Conservation (phyloP, 2,329 filamentous ascomycete genomes). For the Botrytis porri region DNA sequence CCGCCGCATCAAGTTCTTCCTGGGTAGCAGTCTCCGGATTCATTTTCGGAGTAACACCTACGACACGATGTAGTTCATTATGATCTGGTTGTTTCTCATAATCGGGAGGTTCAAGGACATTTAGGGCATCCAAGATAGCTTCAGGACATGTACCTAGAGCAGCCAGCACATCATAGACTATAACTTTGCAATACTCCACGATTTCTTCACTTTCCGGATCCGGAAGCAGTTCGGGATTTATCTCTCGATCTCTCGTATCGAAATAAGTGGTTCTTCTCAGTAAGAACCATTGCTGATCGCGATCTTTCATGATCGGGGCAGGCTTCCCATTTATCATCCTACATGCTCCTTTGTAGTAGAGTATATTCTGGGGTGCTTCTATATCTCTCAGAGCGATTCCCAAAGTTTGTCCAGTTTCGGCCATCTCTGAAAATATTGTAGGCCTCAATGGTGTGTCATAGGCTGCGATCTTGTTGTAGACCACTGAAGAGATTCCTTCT, state of each 20-base stretch:
- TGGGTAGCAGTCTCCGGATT: not conserved
- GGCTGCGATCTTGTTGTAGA: conserved; percentile 32
- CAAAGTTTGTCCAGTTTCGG: conserved; percentile 26
- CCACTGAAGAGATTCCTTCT: conserved; percentile 26
- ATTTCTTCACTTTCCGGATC: conserved; percentile 28
- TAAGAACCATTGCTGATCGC: conserved; percentile 31
- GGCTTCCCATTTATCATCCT: not conserved
- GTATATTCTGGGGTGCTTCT: conserved; percentile 29
- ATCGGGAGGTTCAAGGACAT: conserved; percentile 19
- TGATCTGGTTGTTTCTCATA: not conserved
- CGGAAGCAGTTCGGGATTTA: conserved; percentile 15
- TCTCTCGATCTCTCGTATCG: conserved; percentile 16
- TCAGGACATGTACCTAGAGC: conserved; percentile 32
- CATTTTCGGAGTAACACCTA: not conserved
- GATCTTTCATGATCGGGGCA: not conserved
- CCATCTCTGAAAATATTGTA: conserved; percentile 27
- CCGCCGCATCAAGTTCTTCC: not conserved
- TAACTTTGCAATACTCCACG: conserved; percentile 30
- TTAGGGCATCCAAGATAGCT: conserved; percentile 27
- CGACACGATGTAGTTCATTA: not conserved
- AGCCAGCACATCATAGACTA: conserved; percentile 35
- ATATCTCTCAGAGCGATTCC: conserved; percentile 29
- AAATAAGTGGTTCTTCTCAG: conserved; percentile 29
- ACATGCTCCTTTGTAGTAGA: conserved; percentile 30
- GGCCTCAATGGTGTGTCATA: conserved; percentile 26